phyloP scores from a whole-genome alignment of 2,329 filamentous ascomycete genomes.

The Cercospora zeina region DNA sequence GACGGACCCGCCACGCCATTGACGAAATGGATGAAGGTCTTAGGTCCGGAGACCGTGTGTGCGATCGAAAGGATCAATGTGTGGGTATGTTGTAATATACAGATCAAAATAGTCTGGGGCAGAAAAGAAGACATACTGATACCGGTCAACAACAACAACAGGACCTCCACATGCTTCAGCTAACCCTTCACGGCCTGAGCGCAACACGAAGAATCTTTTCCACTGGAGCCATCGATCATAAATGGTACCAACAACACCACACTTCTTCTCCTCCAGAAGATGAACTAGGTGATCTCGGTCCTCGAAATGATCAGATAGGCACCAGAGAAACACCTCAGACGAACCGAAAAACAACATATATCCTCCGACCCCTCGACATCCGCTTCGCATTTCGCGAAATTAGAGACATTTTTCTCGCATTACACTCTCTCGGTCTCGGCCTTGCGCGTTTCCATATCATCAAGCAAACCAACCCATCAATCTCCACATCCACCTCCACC shows the following conservation, averaged over 20 bases:
- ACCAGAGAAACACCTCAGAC: too few relatives aligned
- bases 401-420: slow-evolving; percentile 26
- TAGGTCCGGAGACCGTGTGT: slow-evolving; percentile 24
- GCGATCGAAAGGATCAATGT: slow-evolving; percentile 30
- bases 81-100: slow-evolving; percentile 23
- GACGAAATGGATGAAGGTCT: slow-evolving; percentile 25
- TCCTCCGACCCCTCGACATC: slow-evolving; percentile 24
- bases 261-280: neutral
- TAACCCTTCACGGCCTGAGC: slow-evolving; percentile 28
- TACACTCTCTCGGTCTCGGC: slow-evolving; percentile 26
- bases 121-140: neutral
- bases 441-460: slow-evolving; percentile 22
- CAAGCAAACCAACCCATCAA: neutral
- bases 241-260: neutral
- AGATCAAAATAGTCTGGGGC: neutral
- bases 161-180: slow-evolving; percentile 34
- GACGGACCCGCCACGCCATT: slow-evolving; percentile 32
- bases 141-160: slow-evolving; percentile 9
- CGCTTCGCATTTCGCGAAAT: slow-evolving; percentile 28
- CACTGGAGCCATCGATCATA: neutral
- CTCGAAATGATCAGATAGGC: neutral
- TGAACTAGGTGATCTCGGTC: neutral
- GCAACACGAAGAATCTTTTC: slow-evolving; percentile 16
- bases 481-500: neutral
- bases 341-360: slow-evolving; percentile 10